Conservation (phyloP, 495 filamentous ascomycete genomes). For the Hypoxylon fuscum region DNA sequence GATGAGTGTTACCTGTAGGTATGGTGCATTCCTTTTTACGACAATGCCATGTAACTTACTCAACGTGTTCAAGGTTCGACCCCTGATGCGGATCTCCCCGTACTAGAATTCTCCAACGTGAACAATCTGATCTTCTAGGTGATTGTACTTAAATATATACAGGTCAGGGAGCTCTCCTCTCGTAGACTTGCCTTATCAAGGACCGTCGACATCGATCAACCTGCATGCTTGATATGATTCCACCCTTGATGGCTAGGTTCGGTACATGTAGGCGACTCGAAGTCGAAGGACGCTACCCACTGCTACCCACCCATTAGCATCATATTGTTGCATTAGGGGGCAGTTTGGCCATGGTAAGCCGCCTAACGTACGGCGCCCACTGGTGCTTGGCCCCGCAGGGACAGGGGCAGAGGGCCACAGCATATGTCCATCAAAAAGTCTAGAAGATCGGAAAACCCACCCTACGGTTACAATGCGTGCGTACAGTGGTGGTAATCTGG, state of each 20-base stretch:
- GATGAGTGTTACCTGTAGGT: slow-evolving; percentile 8
- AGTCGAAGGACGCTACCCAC: slow-evolving; percentile 16
- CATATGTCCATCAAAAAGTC: slow-evolving; percentile 28
- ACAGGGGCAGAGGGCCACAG: slow-evolving; percentile 30
- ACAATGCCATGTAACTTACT: background rate
- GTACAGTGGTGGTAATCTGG: slow-evolving; percentile 3
- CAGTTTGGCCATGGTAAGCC: slow-evolving; percentile 39
- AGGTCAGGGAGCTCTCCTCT: too few species aligned
- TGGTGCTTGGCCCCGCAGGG: slow-evolving; percentile 30
- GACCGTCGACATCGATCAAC: too few species aligned
- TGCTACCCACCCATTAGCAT: slow-evolving; percentile 24
- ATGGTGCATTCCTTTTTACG: background rate
- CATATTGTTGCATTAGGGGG: slow-evolving; percentile 37
- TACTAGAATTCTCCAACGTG: too few species aligned
- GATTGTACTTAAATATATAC: too few species aligned
- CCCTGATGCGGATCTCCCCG: background rate
- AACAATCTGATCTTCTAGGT: too few species aligned
- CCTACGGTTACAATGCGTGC: slow-evolving; percentile 19
- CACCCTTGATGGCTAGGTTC: too few species aligned
- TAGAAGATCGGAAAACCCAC: slow-evolving; percentile 29
- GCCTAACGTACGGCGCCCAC: slow-evolving; percentile 16
- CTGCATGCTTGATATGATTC: background rate
- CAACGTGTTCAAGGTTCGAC: background rate
- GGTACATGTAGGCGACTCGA: slow-evolving; percentile 24
- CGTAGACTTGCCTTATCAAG: too few species aligned